Percentiles rank a stretch among this genome's conserved stretches.
Conservation (phyloP, 73 alveolate genomes). For the Tetrahymena malaccensis region DNA sequence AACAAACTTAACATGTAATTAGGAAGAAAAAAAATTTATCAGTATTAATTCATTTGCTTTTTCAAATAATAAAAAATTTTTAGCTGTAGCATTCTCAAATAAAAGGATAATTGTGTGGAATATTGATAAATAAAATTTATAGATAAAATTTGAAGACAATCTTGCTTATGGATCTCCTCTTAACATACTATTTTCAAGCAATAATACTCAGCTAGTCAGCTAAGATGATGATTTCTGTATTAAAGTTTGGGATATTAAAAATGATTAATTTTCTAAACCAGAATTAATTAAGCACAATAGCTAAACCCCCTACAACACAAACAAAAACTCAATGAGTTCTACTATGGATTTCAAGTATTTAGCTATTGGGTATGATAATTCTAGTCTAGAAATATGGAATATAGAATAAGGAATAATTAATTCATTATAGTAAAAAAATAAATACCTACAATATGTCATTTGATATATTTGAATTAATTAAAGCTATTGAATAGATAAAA, state of each 20-base stretch:
- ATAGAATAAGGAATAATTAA: not conserved
- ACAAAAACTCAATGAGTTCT: not conserved
- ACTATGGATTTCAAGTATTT: not conserved
- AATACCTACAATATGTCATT: not conserved
- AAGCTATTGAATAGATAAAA: too few species aligned
- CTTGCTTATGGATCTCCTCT: not conserved
- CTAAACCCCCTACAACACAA: not conserved
- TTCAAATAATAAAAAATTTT: not conserved
- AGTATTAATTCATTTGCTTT: not conserved
- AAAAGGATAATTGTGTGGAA: not conserved
- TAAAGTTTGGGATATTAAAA: not conserved
- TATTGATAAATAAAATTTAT: not conserved
- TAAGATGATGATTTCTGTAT: not conserved
- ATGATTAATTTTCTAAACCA: not conserved
- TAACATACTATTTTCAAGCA: not conserved
- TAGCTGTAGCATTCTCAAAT: not conserved
- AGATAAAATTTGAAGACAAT: not conserved
- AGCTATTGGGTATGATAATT: not conserved
- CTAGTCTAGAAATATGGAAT: not conserved
- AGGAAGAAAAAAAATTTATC: not conserved
- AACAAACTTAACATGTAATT: not conserved
- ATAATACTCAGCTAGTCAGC: not conserved
- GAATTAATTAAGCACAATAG: not conserved
- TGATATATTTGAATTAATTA: not conserved
- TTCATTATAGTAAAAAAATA: not conserved